Evolutionary conservation across 2,329 filamentous ascomycete genomes (phyloP), one percentile per base, ranked within the genome.

Genomic region (Aspergillus fijiensis): DNA sequence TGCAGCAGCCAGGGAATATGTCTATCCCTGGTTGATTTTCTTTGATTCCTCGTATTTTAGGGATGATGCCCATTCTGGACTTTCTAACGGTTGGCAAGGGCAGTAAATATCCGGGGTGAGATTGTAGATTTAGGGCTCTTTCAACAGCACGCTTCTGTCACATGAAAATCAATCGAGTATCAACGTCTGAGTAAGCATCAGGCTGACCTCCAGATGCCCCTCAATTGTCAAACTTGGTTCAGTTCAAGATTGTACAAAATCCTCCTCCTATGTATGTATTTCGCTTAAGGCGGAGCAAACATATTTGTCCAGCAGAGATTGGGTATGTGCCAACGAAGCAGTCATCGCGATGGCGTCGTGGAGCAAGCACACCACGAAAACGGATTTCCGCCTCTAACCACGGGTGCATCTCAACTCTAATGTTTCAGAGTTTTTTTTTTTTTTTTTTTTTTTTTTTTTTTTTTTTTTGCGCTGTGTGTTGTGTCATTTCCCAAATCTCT

Each of bases 331-430:
- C 51, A 42, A 54, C 54, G 50, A 52, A 57, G 58, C 53, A 35
- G 48, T 52, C 42, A 48, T 6, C 31, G 23, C 48, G 29, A 11
- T 60, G 21, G 49, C 39, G 42, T 48, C 52, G 35, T 49, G 54
- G 21, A 23, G 29, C 23, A 23, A 23, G 23, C 23, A 23, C 23
- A 58, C 47, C 59, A 59, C 60, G 60, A 60, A 62, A 59, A 54
- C 53, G 25, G 49, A 31, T 7, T n/a, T 51, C 55, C 47, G 10
- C 33, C 27, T 12, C 49, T 12, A 39, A 48, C 60, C 60, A 62
- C 55, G 60, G 62, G 51, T 35, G 49, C 52, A 29, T 45, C 6
- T 42, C 47, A 62, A 64, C 57, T 63, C 51, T 62, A 57, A 55
- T 39, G 25, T 5, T 14, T n/a, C 27, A 48, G 25, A 52, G 11